Base-by-base conservation (phyloP, 345 rosid genomes). In the Lepidium didymum region DNA sequence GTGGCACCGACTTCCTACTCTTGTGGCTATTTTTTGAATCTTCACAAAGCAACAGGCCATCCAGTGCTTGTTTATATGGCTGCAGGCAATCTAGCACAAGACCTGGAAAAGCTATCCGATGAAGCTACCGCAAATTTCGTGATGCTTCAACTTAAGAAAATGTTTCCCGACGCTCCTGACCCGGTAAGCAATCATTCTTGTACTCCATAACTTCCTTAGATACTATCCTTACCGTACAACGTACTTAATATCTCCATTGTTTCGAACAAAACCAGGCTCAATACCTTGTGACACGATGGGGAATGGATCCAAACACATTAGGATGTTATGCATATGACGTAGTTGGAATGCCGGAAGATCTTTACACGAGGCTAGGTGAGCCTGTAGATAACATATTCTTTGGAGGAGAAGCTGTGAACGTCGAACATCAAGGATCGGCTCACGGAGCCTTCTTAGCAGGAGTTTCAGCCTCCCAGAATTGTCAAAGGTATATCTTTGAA, bases 61-160 rank as follows among this genome's bases (percentile, higher is more conserved):
- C 93, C 89, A 10, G 88, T 88, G 37, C 97, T 91, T 13, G 89
- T 91, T 57, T 91, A 86, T 47, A 88, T 91, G 97, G 89, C 89
- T 52, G 92, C 97, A 4, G 93, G 97, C 18, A 84, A 87, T 64
- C 81, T 85, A 63, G 96, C 96, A 2, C 33, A 72, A 43, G 89
- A 88, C 76, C 82, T 91, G 0, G 97, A 91, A 78, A 75, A 85
- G 78, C 83, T 83, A 13, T 77, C 96, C 4, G 84, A 88, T 38
- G 86, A 82, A 9, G 75, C 86, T 62, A 87, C 89, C 5, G 84
- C 83, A 13, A 75, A 78, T 41, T 86, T 81, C 59, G 96, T 79
- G 31, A 84, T 86, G 92, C 43, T 70, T 7, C 97, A 86, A 60
- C 89, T 88, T 40, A 88, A 86, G 91, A 91, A 85, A 74, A 88